Evolutionary conservation across 805 yeast genomes (phyloP), one percentile per base, ranked within the genome.

Genomic region (Vanderwaltozyma yarrowii): DNA sequence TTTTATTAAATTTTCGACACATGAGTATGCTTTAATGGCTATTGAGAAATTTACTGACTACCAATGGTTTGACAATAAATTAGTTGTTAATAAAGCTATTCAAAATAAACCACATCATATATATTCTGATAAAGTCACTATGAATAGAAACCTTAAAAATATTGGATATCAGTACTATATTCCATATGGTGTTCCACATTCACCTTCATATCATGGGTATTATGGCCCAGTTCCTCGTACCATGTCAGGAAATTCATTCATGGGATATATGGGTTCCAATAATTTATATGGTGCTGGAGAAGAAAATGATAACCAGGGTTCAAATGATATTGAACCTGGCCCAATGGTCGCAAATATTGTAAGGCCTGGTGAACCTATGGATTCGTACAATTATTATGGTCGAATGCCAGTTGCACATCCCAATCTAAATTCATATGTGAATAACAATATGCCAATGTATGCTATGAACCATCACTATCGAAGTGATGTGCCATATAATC

Each of bases 1-100:
- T 0, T 78, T 71, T 46, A 65, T 78, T 28, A 71, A 70, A 37
- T 74, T 73, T 45, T 52, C 55, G 15, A 59, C 51, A 29, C 77
- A 73, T 49, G 66, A 64, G 15, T 70, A 69, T 43, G 74, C 78
- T 2, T 47, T 74, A 29, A 56, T 49, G 16, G 71, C 76, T 6
- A 65, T 78, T 23, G 67, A 67, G 34, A 65, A 60, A 32, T 64
- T 80, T 41, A 66, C 72, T 47, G 67, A 68, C 21, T 55, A 58
- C 25, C 66, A 60, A 43, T 42, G 71, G 67, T 42, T 45, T 41
- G 46, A 50, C 21, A 35, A 50, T 25, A 46, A 43, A 26, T 42
- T 57, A 17, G 35, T 52, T 13, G 61, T 56, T 7, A 59, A 56
- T 67, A 71, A 60, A 53, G 73, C 52, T 41, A 60, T 55, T 36